Evolutionary conservation across 345 rosid genomes (phyloP).

Genomic region (Arabidopsis suecica): DNA sequence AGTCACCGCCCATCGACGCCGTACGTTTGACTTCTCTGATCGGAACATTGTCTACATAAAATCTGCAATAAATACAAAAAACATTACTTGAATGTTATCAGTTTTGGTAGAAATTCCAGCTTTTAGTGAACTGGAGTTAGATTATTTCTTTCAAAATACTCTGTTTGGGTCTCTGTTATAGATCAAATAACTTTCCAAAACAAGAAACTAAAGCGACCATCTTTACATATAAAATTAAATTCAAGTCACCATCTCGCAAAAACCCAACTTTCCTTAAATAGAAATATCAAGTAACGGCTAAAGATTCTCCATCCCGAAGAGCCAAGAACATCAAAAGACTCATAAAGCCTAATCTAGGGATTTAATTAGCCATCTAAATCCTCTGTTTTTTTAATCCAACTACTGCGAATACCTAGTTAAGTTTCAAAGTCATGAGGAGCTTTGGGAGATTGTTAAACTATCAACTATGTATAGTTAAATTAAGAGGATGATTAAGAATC

Average conservation of each 20-base stretch:
- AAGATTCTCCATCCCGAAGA: not conserved
- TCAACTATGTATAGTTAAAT: not conserved
- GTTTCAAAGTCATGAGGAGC: not conserved
- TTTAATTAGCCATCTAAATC: not conserved
- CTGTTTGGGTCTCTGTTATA: slow-evolving; percentile 26
- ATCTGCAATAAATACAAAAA: slow-evolving; percentile 50
- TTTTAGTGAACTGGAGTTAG: slow-evolving; percentile 3
- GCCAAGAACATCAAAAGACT: slow-evolving; percentile 18
- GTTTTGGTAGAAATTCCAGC: not conserved
- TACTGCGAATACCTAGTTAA: not conserved
- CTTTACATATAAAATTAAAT: slow-evolving; percentile 13
- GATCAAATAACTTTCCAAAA: slow-evolving; percentile 24
- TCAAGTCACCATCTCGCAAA: not conserved
- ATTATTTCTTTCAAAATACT: slow-evolving; percentile 20
- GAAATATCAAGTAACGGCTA: slow-evolving; percentile 28
- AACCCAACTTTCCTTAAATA: slow-evolving; percentile 21
- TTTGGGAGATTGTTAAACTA: not conserved
- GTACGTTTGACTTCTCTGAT: slow-evolving; percentile 81
- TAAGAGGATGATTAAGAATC: not conserved
- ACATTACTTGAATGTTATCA: not conserved
- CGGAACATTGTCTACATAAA: slow-evolving; percentile 75
- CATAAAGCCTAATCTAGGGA: slow-evolving; percentile 13
- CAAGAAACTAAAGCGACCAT: slow-evolving; percentile 24
- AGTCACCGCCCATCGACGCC: slow-evolving; percentile 76
- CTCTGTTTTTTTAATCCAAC: not conserved